A percentile compares a stretch with the other conserved stretches of the same genome.
These are phyloP conservation scores for Macrolepiota fuliginosa DNA, from an alignment of 768 basidiomycete species.

Conservation along the genomic window DNA sequence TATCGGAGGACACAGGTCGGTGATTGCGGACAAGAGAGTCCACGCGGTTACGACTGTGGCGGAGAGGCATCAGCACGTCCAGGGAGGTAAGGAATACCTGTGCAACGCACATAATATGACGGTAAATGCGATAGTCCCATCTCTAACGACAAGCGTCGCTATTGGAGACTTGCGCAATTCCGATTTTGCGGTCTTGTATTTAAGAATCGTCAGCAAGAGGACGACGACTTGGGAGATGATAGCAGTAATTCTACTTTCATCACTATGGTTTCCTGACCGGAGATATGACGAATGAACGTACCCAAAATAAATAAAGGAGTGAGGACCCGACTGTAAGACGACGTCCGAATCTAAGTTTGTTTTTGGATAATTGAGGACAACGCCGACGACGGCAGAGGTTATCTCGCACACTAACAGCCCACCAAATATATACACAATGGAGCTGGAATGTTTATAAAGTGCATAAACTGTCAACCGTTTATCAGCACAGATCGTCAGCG, in stretches of 20 bases:
- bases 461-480: constrained; percentile 26
- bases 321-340: constrained; percentile 18
- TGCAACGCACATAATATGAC: constrained; percentile 28
- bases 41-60: constrained; percentile 20
- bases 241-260: constrained; percentile 20
- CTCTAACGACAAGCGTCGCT: constrained; percentile 32
- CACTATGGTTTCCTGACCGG: neutral
- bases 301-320: constrained; percentile 28
- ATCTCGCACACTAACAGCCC: constrained; percentile 22
- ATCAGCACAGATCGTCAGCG: neutral
- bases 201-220: constrained; percentile 28
- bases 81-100: neutral
- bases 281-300: constrained; percentile 9
- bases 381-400: constrained; percentile 19
- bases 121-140: constrained; percentile 33
- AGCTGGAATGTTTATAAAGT: constrained; percentile 29
- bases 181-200: constrained; percentile 25
- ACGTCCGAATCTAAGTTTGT: constrained; percentile 18
- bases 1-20: constrained; percentile 22
- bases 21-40: constrained; percentile 20
- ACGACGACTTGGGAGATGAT: constrained; percentile 30
- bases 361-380: constrained; percentile 19
- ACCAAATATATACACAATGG: constrained; percentile 22
- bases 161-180: constrained; percentile 34
- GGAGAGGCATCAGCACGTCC: neutral